These are phyloP conservation scores for Durotheca rogersii DNA, from an alignment of 495 filamentous ascomycete species.

Conservation along the genomic window DNA sequence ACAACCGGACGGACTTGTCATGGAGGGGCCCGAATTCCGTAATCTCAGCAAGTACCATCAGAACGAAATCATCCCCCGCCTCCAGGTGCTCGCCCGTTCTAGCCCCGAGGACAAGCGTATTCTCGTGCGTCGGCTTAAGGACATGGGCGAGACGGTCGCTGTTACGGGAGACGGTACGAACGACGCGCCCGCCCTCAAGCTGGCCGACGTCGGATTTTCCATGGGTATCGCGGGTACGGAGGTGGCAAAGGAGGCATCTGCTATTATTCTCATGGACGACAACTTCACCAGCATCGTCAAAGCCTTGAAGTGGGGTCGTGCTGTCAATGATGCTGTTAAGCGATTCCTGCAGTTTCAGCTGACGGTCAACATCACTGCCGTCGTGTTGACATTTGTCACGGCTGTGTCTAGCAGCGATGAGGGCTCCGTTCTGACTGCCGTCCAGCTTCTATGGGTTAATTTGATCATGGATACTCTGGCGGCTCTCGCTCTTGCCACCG, in stretches of 20 bases:
- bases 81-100: constrained; percentile 83
- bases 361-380: constrained; percentile 88
- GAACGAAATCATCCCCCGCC: constrained; percentile 68
- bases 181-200: constrained; percentile 81
- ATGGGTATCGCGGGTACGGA: constrained; percentile 92
- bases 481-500: constrained; percentile 81
- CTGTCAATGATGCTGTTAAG: constrained; percentile 87
- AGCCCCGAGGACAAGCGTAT: constrained; percentile 88
- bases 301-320: constrained; percentile 85
- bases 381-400: constrained; percentile 78
- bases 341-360: constrained; percentile 92
- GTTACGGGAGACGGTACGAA: constrained; percentile 91
- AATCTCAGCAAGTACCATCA: constrained; percentile 70
- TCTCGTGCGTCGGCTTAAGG: constrained; percentile 70
- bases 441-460: constrained; percentile 90
- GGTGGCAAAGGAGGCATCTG: constrained; percentile 91
- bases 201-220: constrained; percentile 86
- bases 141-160: constrained; percentile 76
- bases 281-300: constrained; percentile 87
- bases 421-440: constrained; percentile 74
- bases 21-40: constrained; percentile 85
- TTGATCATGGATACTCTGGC: constrained; percentile 94
- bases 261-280: constrained; percentile 89
- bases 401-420: constrained; percentile 68
- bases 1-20: constrained; percentile 67